These are phyloP conservation scores for Aspergillus brunneoviolaceus DNA, from an alignment of 2,329 filamentous ascomycete species.

Conservation along the genomic window DNA sequence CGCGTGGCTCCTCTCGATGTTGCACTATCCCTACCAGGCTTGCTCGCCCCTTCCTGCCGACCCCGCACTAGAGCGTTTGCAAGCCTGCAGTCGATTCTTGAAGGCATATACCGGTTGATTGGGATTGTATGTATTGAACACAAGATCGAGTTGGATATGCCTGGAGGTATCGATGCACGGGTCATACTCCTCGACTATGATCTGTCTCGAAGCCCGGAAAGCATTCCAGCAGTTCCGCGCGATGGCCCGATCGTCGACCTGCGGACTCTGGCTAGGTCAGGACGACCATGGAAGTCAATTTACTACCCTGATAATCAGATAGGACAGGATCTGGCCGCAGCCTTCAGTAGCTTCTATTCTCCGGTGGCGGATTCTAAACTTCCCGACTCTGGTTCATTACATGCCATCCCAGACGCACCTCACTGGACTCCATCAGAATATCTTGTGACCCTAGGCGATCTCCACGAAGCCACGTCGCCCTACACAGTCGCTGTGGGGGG, in stretches of 20 bases:
- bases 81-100: slow-evolving; percentile 70
- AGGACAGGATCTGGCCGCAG: slow-evolving; percentile 27
- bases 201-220: slow-evolving; percentile 28
- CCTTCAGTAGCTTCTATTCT: slow-evolving; percentile 37
- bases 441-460: slow-evolving; percentile 24
- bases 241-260: slow-evolving; percentile 54
- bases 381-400: slow-evolving; percentile 19
- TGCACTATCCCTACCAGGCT: slow-evolving; percentile 63
- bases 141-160: slow-evolving; percentile 62
- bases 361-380: slow-evolving; percentile 13
- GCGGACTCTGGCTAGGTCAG: slow-evolving; percentile 46
- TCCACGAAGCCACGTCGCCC: slow-evolving; percentile 39
- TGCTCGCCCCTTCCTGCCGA: slow-evolving; percentile 52
- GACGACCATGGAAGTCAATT: slow-evolving; percentile 32
- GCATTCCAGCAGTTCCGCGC: slow-evolving; percentile 11
- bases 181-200: slow-evolving; percentile 70
- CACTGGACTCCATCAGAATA: slow-evolving; percentile 24
- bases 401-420: slow-evolving; percentile 23
- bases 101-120: slow-evolving; percentile 74
- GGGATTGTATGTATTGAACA: slow-evolving; percentile 68
- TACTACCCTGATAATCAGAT: slow-evolving; percentile 31
- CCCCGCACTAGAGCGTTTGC: slow-evolving; percentile 62
- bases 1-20: slow-evolving; percentile 52
- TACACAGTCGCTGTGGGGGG: slow-evolving; percentile 77
- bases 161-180: slow-evolving; percentile 72